A percentile compares a stretch with the other conserved stretches of the same genome.
These are phyloP conservation scores for Pseudocohnilembus persalinus DNA, from an alignment of 169 alveolate species.

Conservation along the genomic window DNA sequence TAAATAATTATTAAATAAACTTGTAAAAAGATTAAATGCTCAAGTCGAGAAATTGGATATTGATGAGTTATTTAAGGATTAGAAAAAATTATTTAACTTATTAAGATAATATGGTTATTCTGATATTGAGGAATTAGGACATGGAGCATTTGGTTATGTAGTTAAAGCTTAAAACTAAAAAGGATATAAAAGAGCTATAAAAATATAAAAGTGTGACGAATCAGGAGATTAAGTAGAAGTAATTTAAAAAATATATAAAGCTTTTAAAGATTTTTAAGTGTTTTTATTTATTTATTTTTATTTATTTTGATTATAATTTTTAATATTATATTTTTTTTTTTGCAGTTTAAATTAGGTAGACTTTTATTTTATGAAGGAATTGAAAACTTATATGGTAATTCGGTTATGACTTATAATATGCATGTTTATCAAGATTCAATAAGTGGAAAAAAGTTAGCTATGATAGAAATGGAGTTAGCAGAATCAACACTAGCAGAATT, in stretches of 20 bases:
- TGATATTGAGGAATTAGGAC: conserved; percentile 12
- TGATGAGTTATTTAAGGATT: background rate
- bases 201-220: background rate
- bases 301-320: background rate
- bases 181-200: conserved; percentile 17
- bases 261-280: no score
- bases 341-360: background rate
- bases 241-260: no score
- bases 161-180: conserved; percentile 1
- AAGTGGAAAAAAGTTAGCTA: conserved; percentile 1
- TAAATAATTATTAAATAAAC: no score
- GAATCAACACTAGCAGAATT: background rate
- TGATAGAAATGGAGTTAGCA: conserved; percentile 16
- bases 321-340: background rate
- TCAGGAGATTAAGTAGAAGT: background rate
- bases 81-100: background rate
- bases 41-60: background rate
- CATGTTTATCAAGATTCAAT: background rate
- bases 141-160: conserved; percentile 14
- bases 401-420: conserved; percentile 6
- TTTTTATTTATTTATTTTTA: background rate
- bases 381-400: conserved; percentile 4
- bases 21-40: background rate
- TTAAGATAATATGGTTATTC: background rate
- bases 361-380: background rate